These are phyloP conservation scores for Abrus pulchellus DNA, from an alignment of 306 rosid species.

Conservation along the genomic window DNA sequence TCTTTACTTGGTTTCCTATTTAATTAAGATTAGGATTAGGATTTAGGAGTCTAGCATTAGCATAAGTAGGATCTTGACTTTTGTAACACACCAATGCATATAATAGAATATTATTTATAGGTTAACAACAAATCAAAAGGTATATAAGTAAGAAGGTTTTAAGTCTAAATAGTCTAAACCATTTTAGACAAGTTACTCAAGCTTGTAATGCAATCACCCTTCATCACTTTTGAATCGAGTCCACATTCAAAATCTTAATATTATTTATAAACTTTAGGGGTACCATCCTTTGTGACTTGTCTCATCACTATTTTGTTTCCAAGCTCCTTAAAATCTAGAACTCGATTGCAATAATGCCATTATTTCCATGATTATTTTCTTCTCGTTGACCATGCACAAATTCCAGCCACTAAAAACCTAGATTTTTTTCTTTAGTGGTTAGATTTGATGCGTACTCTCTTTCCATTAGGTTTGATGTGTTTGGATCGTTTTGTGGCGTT, in stretches of 20 bases:
- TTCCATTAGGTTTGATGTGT: background rate
- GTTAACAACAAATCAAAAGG: no score
- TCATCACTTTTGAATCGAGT: no score
- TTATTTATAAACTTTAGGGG: background rate
- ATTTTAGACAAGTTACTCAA: no score
- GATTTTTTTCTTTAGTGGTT: background rate
- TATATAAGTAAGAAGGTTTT: no score
- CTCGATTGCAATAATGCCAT: background rate
- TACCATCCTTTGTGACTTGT: background rate
- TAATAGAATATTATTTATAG: background rate
- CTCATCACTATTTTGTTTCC: background rate
- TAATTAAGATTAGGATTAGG: background rate
- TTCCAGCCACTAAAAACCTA: background rate
- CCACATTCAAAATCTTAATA: no score
- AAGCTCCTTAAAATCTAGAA: background rate
- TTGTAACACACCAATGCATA: background rate
- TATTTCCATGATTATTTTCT: background rate
- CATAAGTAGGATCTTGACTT: background rate
- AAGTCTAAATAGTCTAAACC: no score
- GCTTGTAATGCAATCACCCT: no score
- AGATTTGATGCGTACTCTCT: background rate
- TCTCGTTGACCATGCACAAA: background rate
- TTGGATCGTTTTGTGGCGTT: background rate
- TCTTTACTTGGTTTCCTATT: background rate
- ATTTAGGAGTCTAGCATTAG: background rate